These are phyloP conservation scores for Termitomyces sp. DNA, from an alignment of 768 basidiomycete genomes.

Conservation along the genomic window DNA sequence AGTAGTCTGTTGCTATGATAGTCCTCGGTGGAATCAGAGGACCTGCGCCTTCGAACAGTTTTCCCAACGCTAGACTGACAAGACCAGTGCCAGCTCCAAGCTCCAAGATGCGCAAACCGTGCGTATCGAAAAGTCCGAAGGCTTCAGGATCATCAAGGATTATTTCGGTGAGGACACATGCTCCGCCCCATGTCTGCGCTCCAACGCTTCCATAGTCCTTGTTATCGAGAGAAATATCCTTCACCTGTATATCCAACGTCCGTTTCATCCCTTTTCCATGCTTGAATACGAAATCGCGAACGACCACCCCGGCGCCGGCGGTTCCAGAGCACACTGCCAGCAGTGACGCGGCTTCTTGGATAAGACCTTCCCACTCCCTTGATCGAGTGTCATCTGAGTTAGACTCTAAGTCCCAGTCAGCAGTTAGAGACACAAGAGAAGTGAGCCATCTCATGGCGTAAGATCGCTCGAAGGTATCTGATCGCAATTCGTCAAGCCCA, in stretches of 20 bases:
- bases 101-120: conserved; percentile 56
- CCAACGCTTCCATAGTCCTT: conserved; percentile 72
- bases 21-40: conserved; percentile 1
- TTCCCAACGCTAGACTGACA: conserved; percentile 59
- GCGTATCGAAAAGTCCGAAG: conserved; percentile 39
- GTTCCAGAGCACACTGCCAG: conserved; percentile 65
- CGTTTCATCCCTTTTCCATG: conserved; percentile 12
- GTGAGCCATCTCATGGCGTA: conserved; percentile 76
- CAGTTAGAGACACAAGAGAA: conserved; percentile 46
- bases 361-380: conserved; percentile 32
- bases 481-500: conserved; percentile 33
- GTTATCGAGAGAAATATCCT: conserved; percentile 68
- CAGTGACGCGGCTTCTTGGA: conserved; percentile 56
- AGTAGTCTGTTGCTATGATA: conserved; percentile 75
- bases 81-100: conserved; percentile 86
- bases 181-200: conserved; percentile 87
- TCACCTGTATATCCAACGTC: conserved; percentile 42
- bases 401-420: conserved; percentile 7
- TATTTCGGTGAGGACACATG: conserved; percentile 76
- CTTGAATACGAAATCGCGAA: conserved; percentile 50
- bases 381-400: background rate
- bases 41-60: conserved; percentile 31
- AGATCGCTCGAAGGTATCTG: conserved; percentile 67
- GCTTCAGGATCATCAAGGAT: conserved; percentile 53
- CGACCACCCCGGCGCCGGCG: conserved; percentile 56